phyloP scores from a whole-genome alignment of 345 rosid genomes.

The Nephelium lappaceum region DNA sequence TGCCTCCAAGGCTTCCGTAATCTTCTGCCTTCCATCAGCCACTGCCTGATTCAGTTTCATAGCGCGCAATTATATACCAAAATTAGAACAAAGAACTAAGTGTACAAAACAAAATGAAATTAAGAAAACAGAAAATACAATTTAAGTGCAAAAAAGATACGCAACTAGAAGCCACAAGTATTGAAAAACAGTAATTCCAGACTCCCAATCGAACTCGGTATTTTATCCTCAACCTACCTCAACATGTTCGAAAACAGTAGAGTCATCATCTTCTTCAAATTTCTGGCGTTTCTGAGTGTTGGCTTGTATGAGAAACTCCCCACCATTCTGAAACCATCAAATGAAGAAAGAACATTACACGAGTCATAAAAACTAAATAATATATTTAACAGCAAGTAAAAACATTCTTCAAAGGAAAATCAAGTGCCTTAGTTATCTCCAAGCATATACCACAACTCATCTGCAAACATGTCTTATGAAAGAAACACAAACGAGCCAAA shows the following conservation, averaged over 20 bases:
- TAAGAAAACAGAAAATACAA: background rate
- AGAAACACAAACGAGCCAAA: background rate
- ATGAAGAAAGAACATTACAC: slow-evolving; percentile 16
- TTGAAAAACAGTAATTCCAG: slow-evolving; percentile 4
- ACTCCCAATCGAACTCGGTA: slow-evolving; percentile 7
- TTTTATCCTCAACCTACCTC: slow-evolving; percentile 52
- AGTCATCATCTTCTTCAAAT: slow-evolving; percentile 56
- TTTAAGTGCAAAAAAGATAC: background rate
- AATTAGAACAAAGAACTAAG: background rate
- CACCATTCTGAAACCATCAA: slow-evolving; percentile 57
- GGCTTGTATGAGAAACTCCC: slow-evolving; percentile 90
- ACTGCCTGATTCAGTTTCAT: slow-evolving; percentile 43
- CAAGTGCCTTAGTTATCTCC: background rate
- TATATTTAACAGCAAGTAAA: background rate
- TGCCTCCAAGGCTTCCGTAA: slow-evolving; percentile 49
- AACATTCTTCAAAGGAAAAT: background rate
- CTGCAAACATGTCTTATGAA: background rate
- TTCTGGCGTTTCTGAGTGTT: slow-evolving; percentile 85
- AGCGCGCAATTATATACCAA: slow-evolving; percentile 5
- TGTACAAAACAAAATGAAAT: background rate
- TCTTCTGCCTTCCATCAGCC: slow-evolving; percentile 70
- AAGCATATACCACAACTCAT: background rate
- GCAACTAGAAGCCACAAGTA: background rate
- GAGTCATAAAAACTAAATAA: background rate
- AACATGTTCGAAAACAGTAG: slow-evolving; percentile 48